phyloP scores from a whole-genome alignment of 2,329 filamentous ascomycete genomes.

The Trichophyton mentagrophytes region DNA sequence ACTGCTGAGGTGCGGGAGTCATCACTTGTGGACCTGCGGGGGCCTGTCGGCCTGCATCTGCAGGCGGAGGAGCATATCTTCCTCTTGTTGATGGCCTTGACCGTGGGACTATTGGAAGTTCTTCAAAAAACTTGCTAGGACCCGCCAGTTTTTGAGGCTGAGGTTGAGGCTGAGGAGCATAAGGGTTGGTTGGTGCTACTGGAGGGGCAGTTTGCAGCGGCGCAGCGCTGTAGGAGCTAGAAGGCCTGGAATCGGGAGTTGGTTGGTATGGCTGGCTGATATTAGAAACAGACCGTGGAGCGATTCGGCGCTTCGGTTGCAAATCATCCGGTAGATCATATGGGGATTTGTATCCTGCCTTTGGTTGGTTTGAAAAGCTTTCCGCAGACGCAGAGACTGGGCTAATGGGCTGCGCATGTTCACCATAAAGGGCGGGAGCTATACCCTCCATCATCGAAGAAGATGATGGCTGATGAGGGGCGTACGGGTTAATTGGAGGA shows the following conservation, averaged over 20 bases:
- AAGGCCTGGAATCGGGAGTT: constrained; percentile 32
- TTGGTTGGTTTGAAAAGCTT: constrained; percentile 69
- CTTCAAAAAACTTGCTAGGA: constrained; percentile 57
- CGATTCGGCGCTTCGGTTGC: constrained; percentile 37
- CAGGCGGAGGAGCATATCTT: constrained; percentile 29
- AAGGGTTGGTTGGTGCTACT: constrained; percentile 11
- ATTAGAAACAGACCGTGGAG: constrained; percentile 30
- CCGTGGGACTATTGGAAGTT: constrained; percentile 52
- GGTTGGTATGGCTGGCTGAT: constrained; percentile 49
- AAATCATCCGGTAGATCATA: constrained; percentile 92
- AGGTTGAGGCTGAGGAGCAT: constrained; percentile 9
- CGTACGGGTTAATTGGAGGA: constrained; percentile 33
- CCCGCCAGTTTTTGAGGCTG: constrained; percentile 5
- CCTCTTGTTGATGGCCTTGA: constrained; percentile 43
- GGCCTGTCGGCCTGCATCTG: constrained; percentile 18
- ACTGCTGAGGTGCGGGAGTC: constrained; percentile 18
- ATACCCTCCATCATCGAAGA: constrained; percentile 33
- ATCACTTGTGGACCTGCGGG: constrained; percentile 16
- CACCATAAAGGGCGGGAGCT: constrained; percentile 15
- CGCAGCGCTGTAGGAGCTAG: constrained; percentile 9
- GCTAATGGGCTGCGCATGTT: neutral
- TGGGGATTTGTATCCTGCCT: constrained; percentile 83
- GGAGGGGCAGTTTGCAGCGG: constrained; percentile 9
- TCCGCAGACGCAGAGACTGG: neutral
- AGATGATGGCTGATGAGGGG: constrained; percentile 39